A percentile compares a stretch with the other conserved stretches of the same genome.
phyloP scores from a whole-genome alignment of 495 filamentous ascomycete species.

The Friedmanniomyces endolithicus region DNA sequence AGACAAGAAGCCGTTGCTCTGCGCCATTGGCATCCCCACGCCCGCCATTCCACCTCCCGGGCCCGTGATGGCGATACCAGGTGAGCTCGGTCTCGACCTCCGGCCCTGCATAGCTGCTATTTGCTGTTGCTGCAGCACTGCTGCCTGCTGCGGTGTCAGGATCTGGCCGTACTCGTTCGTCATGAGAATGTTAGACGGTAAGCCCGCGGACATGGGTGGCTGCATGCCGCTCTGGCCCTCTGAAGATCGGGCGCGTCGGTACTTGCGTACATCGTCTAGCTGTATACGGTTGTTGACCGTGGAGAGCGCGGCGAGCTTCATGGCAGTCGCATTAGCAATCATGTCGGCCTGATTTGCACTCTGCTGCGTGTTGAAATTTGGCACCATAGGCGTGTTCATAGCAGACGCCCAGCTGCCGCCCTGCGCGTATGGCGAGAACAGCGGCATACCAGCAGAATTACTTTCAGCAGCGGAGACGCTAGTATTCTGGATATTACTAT shows the following conservation, averaged over 20 bases:
- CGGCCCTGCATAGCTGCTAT: slow-evolving; percentile 59
- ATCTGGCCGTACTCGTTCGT: slow-evolving; percentile 87
- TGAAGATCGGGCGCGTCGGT: slow-evolving; percentile 78
- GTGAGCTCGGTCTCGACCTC: slow-evolving; percentile 86
- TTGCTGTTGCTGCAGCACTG: slow-evolving; percentile 76
- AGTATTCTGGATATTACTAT: slow-evolving; percentile 65
- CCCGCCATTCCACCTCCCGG: slow-evolving; percentile 37
- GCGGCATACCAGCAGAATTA: slow-evolving; percentile 48
- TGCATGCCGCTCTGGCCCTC: slow-evolving; percentile 53
- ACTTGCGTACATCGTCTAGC: slow-evolving; percentile 88
- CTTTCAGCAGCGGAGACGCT: slow-evolving; percentile 59
- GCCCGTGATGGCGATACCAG: slow-evolving; percentile 72
- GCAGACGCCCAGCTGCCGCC: slow-evolving; percentile 96
- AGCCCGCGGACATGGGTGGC: slow-evolving; percentile 29
- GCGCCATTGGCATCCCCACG: slow-evolving; percentile 55
- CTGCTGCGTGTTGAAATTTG: slow-evolving; percentile 54
- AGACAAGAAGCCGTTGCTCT: slow-evolving; percentile 89
- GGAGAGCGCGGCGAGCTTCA: slow-evolving; percentile 93
- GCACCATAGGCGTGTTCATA: slow-evolving; percentile 93
- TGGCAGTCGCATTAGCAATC: slow-evolving; percentile 96
- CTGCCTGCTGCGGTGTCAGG: slow-evolving; percentile 68
- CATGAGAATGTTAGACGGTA: slow-evolving; percentile 67
- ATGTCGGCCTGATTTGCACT: slow-evolving; percentile 74
- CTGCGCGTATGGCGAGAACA: slow-evolving; percentile 78
- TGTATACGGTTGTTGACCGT: slow-evolving; percentile 98